phyloP scores from a whole-genome alignment of 331 rosid species.

The Arachis monticola region DNA sequence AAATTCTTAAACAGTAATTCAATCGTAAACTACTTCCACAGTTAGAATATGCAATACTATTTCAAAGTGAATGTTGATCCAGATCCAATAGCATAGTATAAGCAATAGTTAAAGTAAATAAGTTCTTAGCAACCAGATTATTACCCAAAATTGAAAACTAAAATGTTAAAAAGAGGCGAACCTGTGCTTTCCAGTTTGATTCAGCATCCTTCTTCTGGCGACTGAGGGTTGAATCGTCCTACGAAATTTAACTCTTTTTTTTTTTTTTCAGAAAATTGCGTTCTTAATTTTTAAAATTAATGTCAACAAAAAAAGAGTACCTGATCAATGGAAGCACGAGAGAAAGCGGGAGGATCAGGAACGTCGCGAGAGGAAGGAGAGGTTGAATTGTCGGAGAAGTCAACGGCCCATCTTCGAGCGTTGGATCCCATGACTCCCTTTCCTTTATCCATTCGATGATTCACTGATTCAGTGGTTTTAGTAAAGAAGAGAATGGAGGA shows the following conservation, averaged over 20 bases:
- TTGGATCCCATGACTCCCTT: constrained; percentile 69
- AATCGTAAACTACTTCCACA: too few relatives aligned
- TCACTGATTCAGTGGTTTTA: too few relatives aligned
- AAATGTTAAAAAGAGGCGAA: background rate
- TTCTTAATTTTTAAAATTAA: background rate
- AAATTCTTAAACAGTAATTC: too few relatives aligned
- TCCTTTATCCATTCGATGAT: constrained; percentile 67
- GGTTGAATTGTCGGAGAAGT: constrained; percentile 74
- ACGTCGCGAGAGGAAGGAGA: constrained; percentile 68
- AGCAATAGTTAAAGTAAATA: background rate
- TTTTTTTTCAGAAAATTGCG: background rate
- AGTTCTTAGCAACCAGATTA: background rate
- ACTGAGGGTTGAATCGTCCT: constrained; percentile 84
- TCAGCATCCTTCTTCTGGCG: constrained; percentile 98
- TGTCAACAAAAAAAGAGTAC: constrained; percentile 32
- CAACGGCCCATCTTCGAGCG: constrained; percentile 91
- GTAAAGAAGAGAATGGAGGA: too few relatives aligned
- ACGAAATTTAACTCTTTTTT: background rate
- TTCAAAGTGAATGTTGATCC: background rate
- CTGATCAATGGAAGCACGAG: constrained; percentile 90
- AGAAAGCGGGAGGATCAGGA: constrained; percentile 91
- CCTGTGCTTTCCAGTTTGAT: constrained; percentile 97
- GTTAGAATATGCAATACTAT: too few relatives aligned
- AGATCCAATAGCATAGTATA: background rate
- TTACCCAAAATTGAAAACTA: constrained; percentile 1